Evolutionary conservation across 495 filamentous ascomycete species (phyloP).

Genomic region (Chaetomium fimeti): DNA sequence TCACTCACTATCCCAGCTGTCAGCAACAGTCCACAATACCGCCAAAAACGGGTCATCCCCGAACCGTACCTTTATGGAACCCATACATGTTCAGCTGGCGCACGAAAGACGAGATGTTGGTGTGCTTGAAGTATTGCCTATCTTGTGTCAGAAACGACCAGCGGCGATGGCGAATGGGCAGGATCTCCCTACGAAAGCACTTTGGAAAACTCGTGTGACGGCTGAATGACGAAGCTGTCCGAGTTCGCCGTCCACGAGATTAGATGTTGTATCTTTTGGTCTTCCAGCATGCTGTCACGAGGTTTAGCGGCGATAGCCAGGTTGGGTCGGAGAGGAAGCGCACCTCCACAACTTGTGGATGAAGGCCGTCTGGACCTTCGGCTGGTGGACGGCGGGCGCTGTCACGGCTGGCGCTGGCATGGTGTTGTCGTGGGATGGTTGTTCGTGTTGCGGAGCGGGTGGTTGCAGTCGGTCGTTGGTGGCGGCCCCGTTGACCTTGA

Average conservation of each 20-base stretch:
- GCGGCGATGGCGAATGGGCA: neutral
- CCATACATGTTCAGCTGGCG: constrained; percentile 99
- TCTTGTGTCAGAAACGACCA: constrained; percentile 21
- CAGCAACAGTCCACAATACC: constrained; percentile 15
- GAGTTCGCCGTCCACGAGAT: constrained; percentile 93
- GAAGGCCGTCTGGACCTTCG: constrained; percentile 98
- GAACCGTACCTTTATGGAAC: constrained; percentile 88
- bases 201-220: constrained; percentile 96
- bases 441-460: constrained; percentile 35
- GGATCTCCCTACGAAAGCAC: constrained; percentile 71
- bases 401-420: constrained; percentile 53
- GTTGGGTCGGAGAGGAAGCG: constrained; percentile 31
- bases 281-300: constrained; percentile 83
- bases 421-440: constrained; percentile 34
- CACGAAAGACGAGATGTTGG: constrained; percentile 98
- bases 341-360: constrained; percentile 99
- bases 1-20: constrained; percentile 71
- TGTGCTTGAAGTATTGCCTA: constrained; percentile 97
- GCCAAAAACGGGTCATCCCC: neutral
- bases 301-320: constrained; percentile 41
- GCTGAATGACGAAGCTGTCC: constrained; percentile 98
- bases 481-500: constrained; percentile 40
- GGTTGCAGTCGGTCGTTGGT: constrained; percentile 31
- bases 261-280: constrained; percentile 84
- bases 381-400: constrained; percentile 84